A percentile compares a stretch with the other conserved stretches of the same genome.
These are phyloP conservation scores for Apiotrichum gracile DNA, from an alignment of 1,284 basidiomycete genomes.

Conservation along the genomic window DNA sequence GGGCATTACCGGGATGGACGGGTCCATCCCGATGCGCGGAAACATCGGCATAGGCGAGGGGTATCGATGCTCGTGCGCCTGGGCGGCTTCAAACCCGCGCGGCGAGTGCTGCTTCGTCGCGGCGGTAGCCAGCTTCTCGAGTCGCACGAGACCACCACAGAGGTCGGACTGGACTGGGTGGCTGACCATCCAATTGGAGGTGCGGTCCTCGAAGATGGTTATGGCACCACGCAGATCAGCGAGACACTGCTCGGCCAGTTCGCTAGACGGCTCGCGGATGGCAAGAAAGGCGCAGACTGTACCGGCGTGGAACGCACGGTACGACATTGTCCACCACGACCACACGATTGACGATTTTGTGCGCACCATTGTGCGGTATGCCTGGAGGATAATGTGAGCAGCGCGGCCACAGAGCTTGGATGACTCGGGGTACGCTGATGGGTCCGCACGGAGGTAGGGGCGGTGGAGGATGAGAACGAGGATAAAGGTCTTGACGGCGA, in stretches of 20 bases:
- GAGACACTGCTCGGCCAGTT: conserved; percentile 36
- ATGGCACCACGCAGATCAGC: conserved; percentile 38
- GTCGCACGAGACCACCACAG: conserved; percentile 38
- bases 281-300: conserved; percentile 46
- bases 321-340: conserved; percentile 46
- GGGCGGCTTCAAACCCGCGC: not conserved
- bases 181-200: conserved; percentile 34
- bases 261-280: conserved; percentile 40
- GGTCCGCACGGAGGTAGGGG: conserved; percentile 46
- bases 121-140: conserved; percentile 37
- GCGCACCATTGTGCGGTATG: conserved; percentile 34
- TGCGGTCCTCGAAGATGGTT: conserved; percentile 39
- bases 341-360: conserved; percentile 41
- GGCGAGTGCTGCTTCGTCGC: conserved; percentile 16
- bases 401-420: conserved; percentile 37
- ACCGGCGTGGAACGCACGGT: conserved; percentile 45
- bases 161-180: conserved; percentile 46
- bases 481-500: conserved; percentile 45
- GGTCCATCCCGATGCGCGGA: conserved; percentile 9
- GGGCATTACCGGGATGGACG: conserved; percentile 2
- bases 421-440: conserved; percentile 43
- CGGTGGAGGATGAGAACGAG: conserved; percentile 45
- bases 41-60: conserved; percentile 4
- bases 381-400: conserved; percentile 37
- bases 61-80: not conserved